Evolutionary conservation across 306 rosid species (phyloP).

Genomic region (Lablab purpureus): DNA sequence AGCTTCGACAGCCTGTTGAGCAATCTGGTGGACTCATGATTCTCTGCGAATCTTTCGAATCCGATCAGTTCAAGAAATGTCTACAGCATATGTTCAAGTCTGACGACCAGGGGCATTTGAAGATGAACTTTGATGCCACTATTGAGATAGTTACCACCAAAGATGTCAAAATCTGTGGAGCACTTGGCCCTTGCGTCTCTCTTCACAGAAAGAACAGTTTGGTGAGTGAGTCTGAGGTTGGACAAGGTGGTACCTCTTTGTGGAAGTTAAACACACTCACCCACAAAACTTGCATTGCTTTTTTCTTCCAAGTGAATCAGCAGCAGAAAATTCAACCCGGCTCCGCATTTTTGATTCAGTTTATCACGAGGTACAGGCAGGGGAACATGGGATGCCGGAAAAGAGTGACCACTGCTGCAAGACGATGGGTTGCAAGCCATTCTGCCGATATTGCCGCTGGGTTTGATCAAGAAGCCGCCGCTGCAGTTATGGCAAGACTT

Average conservation of each 20-base stretch:
- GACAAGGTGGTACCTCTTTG: constrained; percentile 78
- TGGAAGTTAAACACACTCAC: constrained; percentile 83
- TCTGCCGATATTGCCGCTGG: constrained; percentile 84
- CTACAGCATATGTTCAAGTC: constrained; percentile 64
- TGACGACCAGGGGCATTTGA: constrained; percentile 68
- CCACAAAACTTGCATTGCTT: constrained; percentile 80
- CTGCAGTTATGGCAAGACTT: constrained; percentile 86
- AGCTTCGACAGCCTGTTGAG: constrained; percentile 73
- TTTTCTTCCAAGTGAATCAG: constrained; percentile 81
- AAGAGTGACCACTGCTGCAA: constrained; percentile 93
- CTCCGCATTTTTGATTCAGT: constrained; percentile 84
- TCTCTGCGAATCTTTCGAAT: constrained; percentile 80
- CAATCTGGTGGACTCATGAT: constrained; percentile 84
- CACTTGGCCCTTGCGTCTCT: constrained; percentile 92
- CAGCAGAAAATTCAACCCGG: constrained; percentile 72
- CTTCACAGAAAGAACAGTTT: constrained; percentile 61
- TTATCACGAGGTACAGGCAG: constrained; percentile 73
- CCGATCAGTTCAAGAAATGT: constrained; percentile 72
- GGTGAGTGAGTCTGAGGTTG: constrained; percentile 69
- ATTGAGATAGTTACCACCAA: constrained; percentile 80
- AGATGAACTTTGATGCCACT: constrained; percentile 83
- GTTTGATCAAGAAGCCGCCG: constrained; percentile 95
- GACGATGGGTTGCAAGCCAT: constrained; percentile 84
- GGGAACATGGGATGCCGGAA: constrained; percentile 72
- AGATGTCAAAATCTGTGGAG: constrained; percentile 89